Conservation (phyloP, 805 yeast genomes). For the Kodamaea laetipori region DNA sequence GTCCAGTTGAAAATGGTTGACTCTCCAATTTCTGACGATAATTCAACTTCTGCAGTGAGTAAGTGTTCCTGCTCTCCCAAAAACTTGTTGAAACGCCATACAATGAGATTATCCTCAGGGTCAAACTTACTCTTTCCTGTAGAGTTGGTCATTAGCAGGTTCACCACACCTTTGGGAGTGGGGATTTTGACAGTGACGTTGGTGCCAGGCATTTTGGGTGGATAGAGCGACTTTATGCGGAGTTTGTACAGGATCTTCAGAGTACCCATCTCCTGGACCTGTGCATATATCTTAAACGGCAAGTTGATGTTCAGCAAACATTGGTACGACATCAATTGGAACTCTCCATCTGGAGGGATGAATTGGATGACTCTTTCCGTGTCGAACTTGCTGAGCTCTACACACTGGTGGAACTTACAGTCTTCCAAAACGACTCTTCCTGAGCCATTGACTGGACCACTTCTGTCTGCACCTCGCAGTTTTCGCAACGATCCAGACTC, state of each 20-base stretch:
- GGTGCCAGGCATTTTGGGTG: conserved; percentile 59
- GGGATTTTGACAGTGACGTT: conserved; percentile 68
- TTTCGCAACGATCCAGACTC: too few species aligned
- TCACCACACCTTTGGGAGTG: conserved; percentile 50
- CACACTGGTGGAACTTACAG: conserved; percentile 86
- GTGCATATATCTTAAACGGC: conserved; percentile 70
- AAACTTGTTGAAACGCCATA: conserved; percentile 73
- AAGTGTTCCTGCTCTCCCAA: conserved; percentile 66
- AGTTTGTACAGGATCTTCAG: conserved; percentile 56
- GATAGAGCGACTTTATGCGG: conserved; percentile 62
- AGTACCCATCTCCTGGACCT: conserved; percentile 46
- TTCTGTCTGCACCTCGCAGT: conserved; percentile 11
- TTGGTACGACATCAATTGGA: conserved; percentile 76
- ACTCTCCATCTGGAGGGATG: conserved; percentile 85
- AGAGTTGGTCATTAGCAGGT: conserved; percentile 37
- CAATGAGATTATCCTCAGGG: conserved; percentile 62
- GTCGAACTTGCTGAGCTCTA: conserved; percentile 69
- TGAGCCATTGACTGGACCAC: conserved; percentile 31
- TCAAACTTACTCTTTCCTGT: conserved; percentile 70
- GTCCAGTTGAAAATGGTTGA: conserved; percentile 49
- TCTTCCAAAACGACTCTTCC: conserved; percentile 66
- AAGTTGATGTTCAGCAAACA: conserved; percentile 52
- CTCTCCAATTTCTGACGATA: conserved; percentile 30
- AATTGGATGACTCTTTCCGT: conserved; percentile 65
- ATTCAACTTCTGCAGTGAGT: conserved; percentile 53